A percentile compares a stretch with the other conserved stretches of the same genome.
Conservation (phyloP, 805 yeast genomes). For the Candida ulmi region DNA sequence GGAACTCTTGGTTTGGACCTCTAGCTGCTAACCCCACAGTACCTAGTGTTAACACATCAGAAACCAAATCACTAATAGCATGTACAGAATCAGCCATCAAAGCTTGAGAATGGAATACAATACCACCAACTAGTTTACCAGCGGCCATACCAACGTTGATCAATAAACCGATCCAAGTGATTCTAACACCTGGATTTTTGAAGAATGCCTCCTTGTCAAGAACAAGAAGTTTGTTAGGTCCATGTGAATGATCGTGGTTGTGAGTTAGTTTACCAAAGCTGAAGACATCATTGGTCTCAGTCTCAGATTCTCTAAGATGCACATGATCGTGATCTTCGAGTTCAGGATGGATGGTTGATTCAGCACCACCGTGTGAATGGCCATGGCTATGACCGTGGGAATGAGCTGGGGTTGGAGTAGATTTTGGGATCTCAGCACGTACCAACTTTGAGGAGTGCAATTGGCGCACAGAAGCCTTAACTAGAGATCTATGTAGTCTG, state of each 20-base stretch:
- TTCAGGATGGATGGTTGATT: conserved; percentile 4
- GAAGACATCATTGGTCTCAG: conserved; percentile 34
- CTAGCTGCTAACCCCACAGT: conserved; percentile 76
- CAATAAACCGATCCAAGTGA: conserved; percentile 85
- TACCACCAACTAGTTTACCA: conserved; percentile 85
- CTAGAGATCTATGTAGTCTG: neutral
- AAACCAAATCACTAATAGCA: conserved; percentile 83
- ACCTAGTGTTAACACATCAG: conserved; percentile 83
- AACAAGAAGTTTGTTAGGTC: conserved; percentile 27
- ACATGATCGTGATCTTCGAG: conserved; percentile 31
- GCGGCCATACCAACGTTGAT: conserved; percentile 83
- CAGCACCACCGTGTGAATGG: conserved; percentile 22
- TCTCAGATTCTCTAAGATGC: conserved; percentile 37
- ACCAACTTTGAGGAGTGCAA: conserved; percentile 2
- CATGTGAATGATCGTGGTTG: conserved; percentile 32
- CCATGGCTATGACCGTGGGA: conserved; percentile 19
- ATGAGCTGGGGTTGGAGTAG: conserved; percentile 16
- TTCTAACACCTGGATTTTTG: conserved; percentile 81
- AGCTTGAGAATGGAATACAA: conserved; percentile 91
- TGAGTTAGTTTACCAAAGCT: conserved; percentile 29
- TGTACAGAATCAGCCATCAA: conserved; percentile 92
- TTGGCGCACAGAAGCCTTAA: conserved; percentile 2
- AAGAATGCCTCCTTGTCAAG: conserved; percentile 38
- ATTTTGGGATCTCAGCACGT: conserved; percentile 3
- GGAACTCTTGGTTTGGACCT: conserved; percentile 55